phyloP scores from a whole-genome alignment of 768 basidiomycete genomes.

The Cystofilobasidium macerans region DNA sequence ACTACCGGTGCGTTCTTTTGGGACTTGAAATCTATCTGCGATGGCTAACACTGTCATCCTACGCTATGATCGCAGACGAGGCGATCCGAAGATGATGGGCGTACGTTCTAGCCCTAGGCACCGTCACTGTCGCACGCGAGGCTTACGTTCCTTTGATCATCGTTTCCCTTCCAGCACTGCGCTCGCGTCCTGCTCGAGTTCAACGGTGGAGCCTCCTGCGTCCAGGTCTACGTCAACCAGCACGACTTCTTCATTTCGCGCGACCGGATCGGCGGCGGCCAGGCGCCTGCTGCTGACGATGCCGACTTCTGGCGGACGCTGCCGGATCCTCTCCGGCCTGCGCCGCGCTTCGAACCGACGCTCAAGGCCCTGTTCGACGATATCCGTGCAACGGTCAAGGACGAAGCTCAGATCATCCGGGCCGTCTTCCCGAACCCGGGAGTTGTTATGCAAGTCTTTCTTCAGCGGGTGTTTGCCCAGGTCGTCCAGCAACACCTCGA shows the following conservation, averaged over 20 bases:
- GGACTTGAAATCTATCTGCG: background rate
- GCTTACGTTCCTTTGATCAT: background rate
- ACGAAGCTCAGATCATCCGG: constrained; percentile 95
- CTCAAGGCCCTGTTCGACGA: constrained; percentile 69
- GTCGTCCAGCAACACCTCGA: constrained; percentile 97
- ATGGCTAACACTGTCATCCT: no score
- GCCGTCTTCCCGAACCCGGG: constrained; percentile 96
- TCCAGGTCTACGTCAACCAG: constrained; percentile 98
- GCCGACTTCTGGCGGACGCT: constrained; percentile 53
- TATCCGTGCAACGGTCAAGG: constrained; percentile 79
- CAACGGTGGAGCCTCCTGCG: constrained; percentile 91
- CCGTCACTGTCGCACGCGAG: background rate
- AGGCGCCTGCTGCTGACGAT: background rate
- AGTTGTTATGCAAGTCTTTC: constrained; percentile 93
- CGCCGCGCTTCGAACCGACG: constrained; percentile 70
- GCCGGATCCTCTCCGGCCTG: constrained; percentile 62
- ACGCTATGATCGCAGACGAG: constrained; percentile 49
- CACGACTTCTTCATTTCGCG: constrained; percentile 93
- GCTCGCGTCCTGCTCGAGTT: constrained; percentile 94
- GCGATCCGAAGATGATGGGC: constrained; percentile 99
- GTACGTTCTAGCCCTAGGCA: constrained; percentile 41
- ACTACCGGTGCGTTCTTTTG: constrained; percentile 50
- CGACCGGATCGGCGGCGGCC: constrained; percentile 51
- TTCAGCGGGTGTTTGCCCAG: constrained; percentile 95
- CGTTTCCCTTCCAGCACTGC: constrained; percentile 59